Conservation (phyloP, 1,284 basidiomycete genomes). For the Naganishia sp. region DNA sequence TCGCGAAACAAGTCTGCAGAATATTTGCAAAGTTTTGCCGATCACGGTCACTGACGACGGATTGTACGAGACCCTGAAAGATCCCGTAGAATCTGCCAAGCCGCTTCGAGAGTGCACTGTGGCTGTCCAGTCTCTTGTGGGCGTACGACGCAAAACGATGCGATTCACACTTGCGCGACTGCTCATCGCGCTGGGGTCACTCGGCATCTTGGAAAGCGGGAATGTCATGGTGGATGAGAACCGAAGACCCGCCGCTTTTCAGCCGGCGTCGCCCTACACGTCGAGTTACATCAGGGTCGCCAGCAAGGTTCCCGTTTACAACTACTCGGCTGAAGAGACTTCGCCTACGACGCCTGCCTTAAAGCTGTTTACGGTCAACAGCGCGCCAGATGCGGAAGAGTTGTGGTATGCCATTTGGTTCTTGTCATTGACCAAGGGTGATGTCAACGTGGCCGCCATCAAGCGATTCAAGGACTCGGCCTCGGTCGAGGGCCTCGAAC, state of each 20-base stretch:
- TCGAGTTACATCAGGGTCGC: slow-evolving; percentile 12
- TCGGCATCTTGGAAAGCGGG: slow-evolving; percentile 13
- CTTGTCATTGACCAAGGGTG: slow-evolving; percentile 27
- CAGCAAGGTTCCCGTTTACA: slow-evolving; percentile 3
- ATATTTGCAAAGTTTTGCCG: slow-evolving; percentile 14
- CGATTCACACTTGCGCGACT: slow-evolving; percentile 17
- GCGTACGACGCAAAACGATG: slow-evolving; percentile 5
- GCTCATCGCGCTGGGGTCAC: slow-evolving; percentile 2
- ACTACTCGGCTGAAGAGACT: slow-evolving; percentile 6
- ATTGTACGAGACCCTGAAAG: neutral
- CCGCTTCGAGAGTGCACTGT: slow-evolving; percentile 7
- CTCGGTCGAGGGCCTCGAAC: neutral
- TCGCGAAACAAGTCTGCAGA: neutral
- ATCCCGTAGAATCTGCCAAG: neutral
- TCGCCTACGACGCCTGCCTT: slow-evolving; percentile 5
- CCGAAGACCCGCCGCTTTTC: neutral
- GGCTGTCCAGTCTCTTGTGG: neutral
- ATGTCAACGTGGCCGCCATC: slow-evolving; percentile 24
- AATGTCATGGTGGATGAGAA: neutral
- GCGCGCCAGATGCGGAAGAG: slow-evolving; percentile 1
- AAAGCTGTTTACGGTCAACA: neutral
- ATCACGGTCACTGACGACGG: slow-evolving; percentile 5
- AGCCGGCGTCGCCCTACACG: neutral
- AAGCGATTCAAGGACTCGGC: neutral
- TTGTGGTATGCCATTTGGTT: slow-evolving; percentile 33